Base-by-base conservation (phyloP, 2,329 filamentous ascomycete genomes). In the Xylaria hypoxylon region DNA sequence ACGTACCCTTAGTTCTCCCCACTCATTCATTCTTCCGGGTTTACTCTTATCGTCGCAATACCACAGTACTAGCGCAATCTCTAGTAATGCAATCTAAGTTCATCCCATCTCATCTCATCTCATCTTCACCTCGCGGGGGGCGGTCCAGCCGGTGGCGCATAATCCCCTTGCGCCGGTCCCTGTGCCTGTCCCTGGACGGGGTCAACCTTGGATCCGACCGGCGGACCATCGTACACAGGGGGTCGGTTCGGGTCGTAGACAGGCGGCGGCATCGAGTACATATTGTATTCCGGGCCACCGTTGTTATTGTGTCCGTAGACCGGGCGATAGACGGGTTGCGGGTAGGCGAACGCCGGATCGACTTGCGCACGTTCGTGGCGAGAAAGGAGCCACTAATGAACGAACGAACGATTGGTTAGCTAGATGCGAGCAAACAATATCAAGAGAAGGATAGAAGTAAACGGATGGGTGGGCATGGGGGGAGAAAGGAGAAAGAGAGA, bases 161-260 rank as follows among this genome's bases (percentile, higher is more conserved):
- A 83, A 13, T 78, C 77, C 72, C 13, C 40, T 13, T 26, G 31
- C 22, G 19, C 15, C 22, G 40, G 60, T 17, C 7, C 28, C 50
- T 33, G 47, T 7, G n/a, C 58, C 11, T 45, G 50, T 31, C 50
- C 80, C 77, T 88, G 86, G 26, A 78, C 79, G 17, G 85, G 85
- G 65, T 87, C 85, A 59, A 85, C 75, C 79, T 90, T 89, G 59
- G 81, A 81, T 22, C 78, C 81, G 62, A 82, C 84, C 7, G 84
- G 83, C 52, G 84, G 69, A 19, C 73, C 79, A 45, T 85, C 82
- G 74, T 90, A 89, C 73, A 84, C 78, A 7, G 87, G 87, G 62
- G 87, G 86, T 31, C 85, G 79, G 70, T 80, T 84, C 5, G 85
- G 85, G 69, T 89, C 87, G 74, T 89, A 89, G 59, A 87, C 83